These are phyloP conservation scores for Penicillium sp. DNA, from an alignment of 2,329 filamentous ascomycete species.

Conservation along the genomic window DNA sequence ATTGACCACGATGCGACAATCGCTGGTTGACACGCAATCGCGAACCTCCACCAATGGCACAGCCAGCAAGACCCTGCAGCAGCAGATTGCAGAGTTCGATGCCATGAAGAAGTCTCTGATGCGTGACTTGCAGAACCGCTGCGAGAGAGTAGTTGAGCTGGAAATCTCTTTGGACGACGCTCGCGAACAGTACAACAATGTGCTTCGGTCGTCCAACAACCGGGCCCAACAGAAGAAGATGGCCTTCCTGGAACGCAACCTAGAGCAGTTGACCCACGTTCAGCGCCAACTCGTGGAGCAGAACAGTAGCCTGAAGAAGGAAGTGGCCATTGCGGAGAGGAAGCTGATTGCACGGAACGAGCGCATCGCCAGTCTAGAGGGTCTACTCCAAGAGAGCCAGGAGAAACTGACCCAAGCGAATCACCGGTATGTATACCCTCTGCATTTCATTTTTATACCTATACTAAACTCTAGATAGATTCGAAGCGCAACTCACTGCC, in stretches of 20 bases:
- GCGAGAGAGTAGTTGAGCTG: conserved; percentile 95
- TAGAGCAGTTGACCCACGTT: conserved; percentile 96
- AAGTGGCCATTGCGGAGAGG: conserved; percentile 96
- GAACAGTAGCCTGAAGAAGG: conserved; percentile 96
- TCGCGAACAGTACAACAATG: conserved; percentile 98
- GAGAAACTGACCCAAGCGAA: conserved; percentile 97
- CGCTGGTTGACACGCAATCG: conserved; percentile 70
- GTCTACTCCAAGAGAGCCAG: conserved; percentile 90
- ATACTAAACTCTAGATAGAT: conserved; percentile 56
- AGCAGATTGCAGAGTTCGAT: conserved; percentile 98
- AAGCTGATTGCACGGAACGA: conserved; percentile 97
- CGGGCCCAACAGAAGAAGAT: conserved; percentile 99
- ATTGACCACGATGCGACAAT: conserved; percentile 74
- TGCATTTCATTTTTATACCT: conserved; percentile 21
- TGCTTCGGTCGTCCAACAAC: conserved; percentile 94
- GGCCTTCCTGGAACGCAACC: conserved; percentile 96
- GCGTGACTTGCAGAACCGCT: conserved; percentile 97
- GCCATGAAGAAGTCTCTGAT: conserved; percentile 99
- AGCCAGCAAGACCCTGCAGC: conserved; percentile 78
- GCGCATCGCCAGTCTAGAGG: conserved; percentile 91
- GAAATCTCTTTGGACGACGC: conserved; percentile 98
- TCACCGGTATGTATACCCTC: conserved; percentile 71
- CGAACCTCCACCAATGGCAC: conserved; percentile 60
- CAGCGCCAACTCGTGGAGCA: conserved; percentile 98
- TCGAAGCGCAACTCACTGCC: conserved; percentile 92